Evolutionary conservation across 129 eudicot species (phyloP).

Genomic region (Mikania micrantha): DNA sequence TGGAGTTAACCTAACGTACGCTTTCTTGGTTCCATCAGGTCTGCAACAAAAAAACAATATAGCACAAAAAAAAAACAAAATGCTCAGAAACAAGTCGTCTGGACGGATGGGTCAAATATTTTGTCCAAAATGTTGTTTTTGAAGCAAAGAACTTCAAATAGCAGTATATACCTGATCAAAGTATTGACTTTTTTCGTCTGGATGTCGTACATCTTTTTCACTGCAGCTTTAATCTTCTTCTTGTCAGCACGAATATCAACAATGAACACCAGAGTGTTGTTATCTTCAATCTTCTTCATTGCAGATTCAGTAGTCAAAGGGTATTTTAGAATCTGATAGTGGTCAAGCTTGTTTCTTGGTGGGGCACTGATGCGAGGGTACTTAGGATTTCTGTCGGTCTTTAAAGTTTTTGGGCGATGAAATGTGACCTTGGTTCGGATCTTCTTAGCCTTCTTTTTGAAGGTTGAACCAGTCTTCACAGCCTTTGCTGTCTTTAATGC

Average conservation of each 20-base stretch:
- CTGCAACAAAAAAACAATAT: slow-evolving; percentile 16
- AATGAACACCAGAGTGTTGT: slow-evolving; percentile 52
- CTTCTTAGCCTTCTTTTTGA: slow-evolving; percentile 53
- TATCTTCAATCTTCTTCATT: slow-evolving; percentile 57
- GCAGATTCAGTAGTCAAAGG: slow-evolving; percentile 55
- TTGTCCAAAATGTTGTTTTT: too few relatives aligned
- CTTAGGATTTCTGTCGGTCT: slow-evolving; percentile 46
- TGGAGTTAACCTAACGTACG: slow-evolving; percentile 39
- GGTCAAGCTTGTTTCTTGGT: slow-evolving; percentile 53
- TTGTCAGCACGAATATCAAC: slow-evolving; percentile 55
- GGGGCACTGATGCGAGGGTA: slow-evolving; percentile 56
- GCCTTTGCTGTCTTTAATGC: slow-evolving; percentile 53
- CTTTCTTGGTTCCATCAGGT: slow-evolving; percentile 52
- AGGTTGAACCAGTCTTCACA: slow-evolving; percentile 42
- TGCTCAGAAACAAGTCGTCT: too few relatives aligned
- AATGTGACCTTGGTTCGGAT: slow-evolving; percentile 43
- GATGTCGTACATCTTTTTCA: slow-evolving; percentile 59
- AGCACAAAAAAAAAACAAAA: too few relatives aligned
- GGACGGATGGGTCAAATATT: too few relatives aligned
- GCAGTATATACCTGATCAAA: slow-evolving; percentile 56
- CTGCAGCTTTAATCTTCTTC: slow-evolving; percentile 53
- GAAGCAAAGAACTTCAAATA: too few relatives aligned
- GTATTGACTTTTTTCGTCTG: slow-evolving; percentile 61
- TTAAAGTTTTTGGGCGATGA: slow-evolving; percentile 51
- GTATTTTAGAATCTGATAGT: slow-evolving; percentile 46